Evolutionary conservation across 106 monocot genomes (phyloP).

Genomic region (Dioscorea dumetorum): DNA sequence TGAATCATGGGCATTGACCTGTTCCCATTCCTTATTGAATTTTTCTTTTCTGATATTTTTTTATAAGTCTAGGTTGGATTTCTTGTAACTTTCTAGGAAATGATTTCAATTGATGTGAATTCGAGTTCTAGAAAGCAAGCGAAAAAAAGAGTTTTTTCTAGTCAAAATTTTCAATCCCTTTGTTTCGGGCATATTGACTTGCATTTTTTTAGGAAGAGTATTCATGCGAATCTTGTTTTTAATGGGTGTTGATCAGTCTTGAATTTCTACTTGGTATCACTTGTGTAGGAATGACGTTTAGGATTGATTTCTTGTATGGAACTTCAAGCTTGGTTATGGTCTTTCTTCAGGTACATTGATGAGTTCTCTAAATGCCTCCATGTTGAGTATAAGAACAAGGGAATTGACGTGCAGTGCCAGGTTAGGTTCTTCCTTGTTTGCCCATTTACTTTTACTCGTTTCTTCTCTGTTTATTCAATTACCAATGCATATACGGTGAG

Average conservation of each 20-base stretch:
- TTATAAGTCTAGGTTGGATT: background rate
- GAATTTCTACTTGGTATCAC: no score
- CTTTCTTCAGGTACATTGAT: constrained; percentile 66
- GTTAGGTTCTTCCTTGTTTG: constrained; percentile 20
- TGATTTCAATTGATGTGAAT: no score
- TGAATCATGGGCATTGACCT: no score
- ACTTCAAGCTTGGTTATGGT: background rate
- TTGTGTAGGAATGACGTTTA: no score
- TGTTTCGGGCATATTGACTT: background rate
- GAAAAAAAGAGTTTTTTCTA: background rate
- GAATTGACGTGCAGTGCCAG: constrained; percentile 97
- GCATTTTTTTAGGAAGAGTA: background rate
- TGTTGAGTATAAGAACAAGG: constrained; percentile 84
- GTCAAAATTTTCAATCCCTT: background rate
- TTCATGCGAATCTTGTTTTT: background rate
- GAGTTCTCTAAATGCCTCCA: constrained; percentile 75
- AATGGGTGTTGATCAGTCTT: no score
- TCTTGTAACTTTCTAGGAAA: no score
- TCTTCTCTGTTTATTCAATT: background rate
- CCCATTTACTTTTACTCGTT: no score
- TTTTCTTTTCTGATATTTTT: background rate
- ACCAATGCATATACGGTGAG: no score
- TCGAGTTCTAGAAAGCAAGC: no score
- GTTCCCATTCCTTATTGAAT: no score
- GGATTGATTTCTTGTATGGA: background rate